Conservation (phyloP, 2,329 filamentous ascomycete genomes). For the Coniochaeta pulveracea region DNA sequence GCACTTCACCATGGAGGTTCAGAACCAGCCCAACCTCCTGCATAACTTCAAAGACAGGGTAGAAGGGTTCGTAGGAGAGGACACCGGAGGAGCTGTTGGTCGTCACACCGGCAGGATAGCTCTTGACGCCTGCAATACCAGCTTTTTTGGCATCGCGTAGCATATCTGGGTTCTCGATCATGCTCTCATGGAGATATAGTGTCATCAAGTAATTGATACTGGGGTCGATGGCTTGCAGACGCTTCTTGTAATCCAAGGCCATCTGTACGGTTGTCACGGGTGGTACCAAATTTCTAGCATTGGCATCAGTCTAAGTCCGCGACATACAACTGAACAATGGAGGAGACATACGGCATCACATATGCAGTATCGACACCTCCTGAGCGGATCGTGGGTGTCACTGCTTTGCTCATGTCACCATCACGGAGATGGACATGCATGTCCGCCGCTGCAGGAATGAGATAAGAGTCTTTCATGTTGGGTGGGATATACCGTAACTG, state of each 20-base stretch:
- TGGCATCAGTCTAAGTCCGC: background rate
- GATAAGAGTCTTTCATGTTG: slow-evolving; percentile 21
- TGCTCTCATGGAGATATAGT: slow-evolving; percentile 49
- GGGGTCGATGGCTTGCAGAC: slow-evolving; percentile 47
- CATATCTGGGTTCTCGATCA: slow-evolving; percentile 36
- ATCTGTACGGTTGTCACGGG: slow-evolving; percentile 47
- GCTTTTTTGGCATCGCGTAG: slow-evolving; percentile 63
- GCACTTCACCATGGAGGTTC: slow-evolving; percentile 90
- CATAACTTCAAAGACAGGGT: slow-evolving; percentile 81
- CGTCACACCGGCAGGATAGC: slow-evolving; percentile 51
- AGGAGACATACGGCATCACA: slow-evolving; percentile 23
- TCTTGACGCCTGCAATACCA: slow-evolving; percentile 63
- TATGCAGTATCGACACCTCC: slow-evolving; percentile 56
- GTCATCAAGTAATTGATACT: slow-evolving; percentile 64
- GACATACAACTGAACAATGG: slow-evolving; percentile 5
- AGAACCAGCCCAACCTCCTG: slow-evolving; percentile 57
- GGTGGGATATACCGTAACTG: too few relatives aligned
- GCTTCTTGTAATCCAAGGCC: slow-evolving; percentile 55
- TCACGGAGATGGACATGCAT: slow-evolving; percentile 64
- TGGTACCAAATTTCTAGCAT: slow-evolving; percentile 42
- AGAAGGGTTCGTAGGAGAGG: slow-evolving; percentile 57
- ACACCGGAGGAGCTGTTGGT: slow-evolving; percentile 62
- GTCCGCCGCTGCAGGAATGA: slow-evolving; percentile 54
- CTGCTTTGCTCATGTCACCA: slow-evolving; percentile 49
- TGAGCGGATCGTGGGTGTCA: slow-evolving; percentile 36